Base-by-base conservation (phyloP, 192 early-diverging fungal species). In the Gaertneriomyces sp. region DNA sequence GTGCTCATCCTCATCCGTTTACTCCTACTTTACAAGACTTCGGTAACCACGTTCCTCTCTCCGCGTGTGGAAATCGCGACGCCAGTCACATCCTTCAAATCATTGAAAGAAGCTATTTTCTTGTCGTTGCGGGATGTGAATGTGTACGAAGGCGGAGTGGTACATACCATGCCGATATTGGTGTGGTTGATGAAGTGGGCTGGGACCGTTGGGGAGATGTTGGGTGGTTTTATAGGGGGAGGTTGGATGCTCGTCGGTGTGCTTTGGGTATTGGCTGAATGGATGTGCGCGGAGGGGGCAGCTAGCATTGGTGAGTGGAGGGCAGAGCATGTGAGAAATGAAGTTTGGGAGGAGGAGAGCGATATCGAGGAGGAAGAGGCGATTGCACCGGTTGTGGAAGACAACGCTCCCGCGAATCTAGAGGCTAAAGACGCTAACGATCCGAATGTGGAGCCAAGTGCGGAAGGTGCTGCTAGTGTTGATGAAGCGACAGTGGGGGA, bases 161-260 rank as follows among this genome's bases (percentile, higher is more conserved):
- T 33, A 33, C 25, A 33, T 33, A 33, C 25, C 25, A 33, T 33
- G 25, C 25, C 25, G 25, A 33, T 33, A 49, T 2, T 49, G 12
- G 17, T 49, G 12, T 33, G 16, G 54, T 74, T 91, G 91, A 96
- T 25, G 78, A 83, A 6, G 96, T 96, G 75, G 96, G 94, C 39
- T 70, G 95, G 38, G 88, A 84, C 76, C 78, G 96, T 40, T 90
- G 82, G 63, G 62, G 78, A 14, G 79, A 88, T 61, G 85, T 82
- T 43, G 81, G 96, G 0, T 81, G 89, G 19, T 91, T 93, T 5
- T 97, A 92, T 72, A 90, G 94, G 61, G 93, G 93, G 25, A 91
- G 89, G 75, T 9, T 63, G 69, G 9, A 40, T 82, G 20, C 73
- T 81, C 6, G 81, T 82, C 4, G 69, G 76, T 5, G 20, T 79